Evolutionary conservation across 78 protist genomes (phyloP).

Genomic region (slime mould (Dictyostelium discoideum)): DNA sequence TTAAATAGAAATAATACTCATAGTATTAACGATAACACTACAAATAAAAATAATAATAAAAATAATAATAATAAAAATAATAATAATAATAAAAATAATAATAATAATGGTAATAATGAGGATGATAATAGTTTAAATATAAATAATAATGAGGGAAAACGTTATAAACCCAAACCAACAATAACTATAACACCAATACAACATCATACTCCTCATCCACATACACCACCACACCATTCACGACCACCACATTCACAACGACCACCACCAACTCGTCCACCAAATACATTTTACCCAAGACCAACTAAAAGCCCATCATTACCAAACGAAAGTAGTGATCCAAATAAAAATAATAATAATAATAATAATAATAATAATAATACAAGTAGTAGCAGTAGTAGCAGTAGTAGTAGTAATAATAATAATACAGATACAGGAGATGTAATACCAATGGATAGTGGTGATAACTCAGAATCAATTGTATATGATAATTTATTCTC

Average conservation of each 20-base stretch:
- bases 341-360: not conserved
- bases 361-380: not conserved
- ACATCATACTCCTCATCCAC: not conserved
- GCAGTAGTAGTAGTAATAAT: not conserved
- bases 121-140: not conserved
- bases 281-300: not conserved
- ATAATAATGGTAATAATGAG: not conserved
- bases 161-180: not conserved
- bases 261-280: not conserved
- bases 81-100: not conserved
- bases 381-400: not conserved
- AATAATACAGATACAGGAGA: not conserved
- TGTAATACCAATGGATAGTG: not conserved
- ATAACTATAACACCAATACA: not conserved
- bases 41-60: too few relatives aligned
- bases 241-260: not conserved
- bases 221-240: not conserved
- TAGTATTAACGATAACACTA: too few relatives aligned
- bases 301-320: not conserved
- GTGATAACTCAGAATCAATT: not conserved
- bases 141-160: not conserved
- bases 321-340: not conserved
- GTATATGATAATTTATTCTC: not conserved
- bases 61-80: too few relatives aligned
- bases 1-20: too few relatives aligned